Conservation (phyloP, 139 green algal species). For the Pseudopediastrum boryanum region DNA sequence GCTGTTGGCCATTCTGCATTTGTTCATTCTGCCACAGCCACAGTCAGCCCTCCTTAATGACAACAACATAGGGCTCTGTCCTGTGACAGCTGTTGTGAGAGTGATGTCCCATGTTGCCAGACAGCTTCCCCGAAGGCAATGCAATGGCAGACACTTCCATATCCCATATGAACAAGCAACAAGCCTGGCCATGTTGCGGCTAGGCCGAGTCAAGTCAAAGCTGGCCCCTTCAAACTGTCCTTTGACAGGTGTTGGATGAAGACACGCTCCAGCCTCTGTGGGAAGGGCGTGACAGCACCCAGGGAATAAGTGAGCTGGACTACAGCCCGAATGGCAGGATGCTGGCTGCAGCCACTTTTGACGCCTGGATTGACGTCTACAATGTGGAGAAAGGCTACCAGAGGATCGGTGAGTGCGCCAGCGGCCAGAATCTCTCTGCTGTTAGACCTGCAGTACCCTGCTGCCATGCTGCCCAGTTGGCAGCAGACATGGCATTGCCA, state of each 20-base stretch:
- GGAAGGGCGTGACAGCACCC: conserved; percentile 45
- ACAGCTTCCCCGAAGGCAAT: no score
- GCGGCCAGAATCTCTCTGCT: conserved; percentile 13
- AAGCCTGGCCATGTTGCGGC: no score
- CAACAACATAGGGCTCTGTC: no score
- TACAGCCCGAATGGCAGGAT: conserved; percentile 64
- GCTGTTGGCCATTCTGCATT: no score
- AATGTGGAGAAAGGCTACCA: conserved; percentile 50
- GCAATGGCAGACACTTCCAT: no score
- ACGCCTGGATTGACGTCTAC: conserved; percentile 73
- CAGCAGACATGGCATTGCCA: no score
- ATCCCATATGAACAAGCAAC: no score
- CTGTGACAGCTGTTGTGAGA: no score
- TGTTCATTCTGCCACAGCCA: no score
- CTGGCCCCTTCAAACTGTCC: background rate
- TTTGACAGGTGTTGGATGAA: conserved; percentile 51
- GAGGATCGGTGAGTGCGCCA: conserved; percentile 32
- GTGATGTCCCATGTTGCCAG: no score
- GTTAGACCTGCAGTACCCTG: background rate
- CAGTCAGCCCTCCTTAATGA: no score
- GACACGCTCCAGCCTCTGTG: conserved; percentile 51
- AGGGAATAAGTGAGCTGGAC: conserved; percentile 68
- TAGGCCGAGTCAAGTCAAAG: background rate
- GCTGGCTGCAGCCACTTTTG: conserved; percentile 61
- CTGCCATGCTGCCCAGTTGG: background rate